phyloP scores from a whole-genome alignment of 2,329 filamentous ascomycete genomes.

The Waltergamsia citrina region DNA sequence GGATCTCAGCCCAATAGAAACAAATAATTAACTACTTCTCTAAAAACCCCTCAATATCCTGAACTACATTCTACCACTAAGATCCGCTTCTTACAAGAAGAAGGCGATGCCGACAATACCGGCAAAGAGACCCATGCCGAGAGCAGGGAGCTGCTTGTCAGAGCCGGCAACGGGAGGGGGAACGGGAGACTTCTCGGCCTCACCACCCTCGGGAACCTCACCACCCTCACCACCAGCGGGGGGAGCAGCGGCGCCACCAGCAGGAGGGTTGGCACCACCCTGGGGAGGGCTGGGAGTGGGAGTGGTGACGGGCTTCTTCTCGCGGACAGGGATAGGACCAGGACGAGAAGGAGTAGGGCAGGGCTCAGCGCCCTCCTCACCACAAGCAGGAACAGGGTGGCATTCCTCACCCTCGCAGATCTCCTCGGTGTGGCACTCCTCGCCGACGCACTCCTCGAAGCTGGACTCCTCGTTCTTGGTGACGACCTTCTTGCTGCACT shows the following conservation, averaged over 20 bases:
- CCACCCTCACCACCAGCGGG: neutral
- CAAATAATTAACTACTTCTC: no score
- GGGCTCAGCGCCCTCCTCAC: constrained; percentile 1
- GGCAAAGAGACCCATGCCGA: constrained; percentile 11
- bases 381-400: constrained; percentile 11
- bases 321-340: neutral
- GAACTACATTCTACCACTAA: no score
- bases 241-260: neutral
- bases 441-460: constrained; percentile 17
- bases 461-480: constrained; percentile 19
- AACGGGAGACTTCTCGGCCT: neutral
- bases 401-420: constrained; percentile 16
- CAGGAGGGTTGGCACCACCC: no score
- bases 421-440: constrained; percentile 18
- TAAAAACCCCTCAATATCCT: neutral
- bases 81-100: constrained; percentile 11
- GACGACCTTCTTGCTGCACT: constrained; percentile 19
- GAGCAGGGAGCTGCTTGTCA: constrained; percentile 8
- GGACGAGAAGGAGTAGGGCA: neutral
- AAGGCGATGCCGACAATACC: constrained; percentile 12
- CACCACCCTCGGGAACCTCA: neutral
- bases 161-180: constrained; percentile 9
- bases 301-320: no score
- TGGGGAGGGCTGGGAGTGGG: no score
- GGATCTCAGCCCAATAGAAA: no score